Conservation (phyloP, 306 rosid species). For the Cicer judaicum region DNA sequence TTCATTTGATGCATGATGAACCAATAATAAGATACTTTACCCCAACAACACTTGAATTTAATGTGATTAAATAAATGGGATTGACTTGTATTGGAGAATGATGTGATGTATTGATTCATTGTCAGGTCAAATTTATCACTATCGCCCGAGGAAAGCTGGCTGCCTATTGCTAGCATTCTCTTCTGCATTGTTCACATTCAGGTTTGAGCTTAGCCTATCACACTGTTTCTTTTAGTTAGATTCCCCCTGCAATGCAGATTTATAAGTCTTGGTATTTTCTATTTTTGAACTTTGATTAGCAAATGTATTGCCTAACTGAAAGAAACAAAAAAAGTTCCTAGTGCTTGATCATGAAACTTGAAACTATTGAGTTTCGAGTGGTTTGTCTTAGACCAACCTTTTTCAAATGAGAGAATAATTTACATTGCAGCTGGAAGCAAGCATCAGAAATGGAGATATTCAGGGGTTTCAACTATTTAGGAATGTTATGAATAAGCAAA, state of each 20-base stretch:
- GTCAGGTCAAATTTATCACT: conserved; percentile 77
- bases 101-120: conserved; percentile 35
- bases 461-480: conserved; percentile 71
- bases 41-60: not conserved
- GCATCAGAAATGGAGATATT: conserved; percentile 87
- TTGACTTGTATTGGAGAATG: conserved; percentile 16
- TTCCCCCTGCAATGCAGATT: not conserved
- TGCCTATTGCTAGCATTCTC: conserved; percentile 86
- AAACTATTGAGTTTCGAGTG: conserved; percentile 1
- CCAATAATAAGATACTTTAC: not conserved
- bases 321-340: not conserved
- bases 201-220: conserved; percentile 52
- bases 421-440: conserved; percentile 72
- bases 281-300: conserved; percentile 21
- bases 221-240: not conserved
- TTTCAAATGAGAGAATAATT: not conserved
- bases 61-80: not conserved
- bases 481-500: conserved; percentile 48
- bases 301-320: not conserved
- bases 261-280: not conserved
- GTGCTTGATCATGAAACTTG: conserved; percentile 9
- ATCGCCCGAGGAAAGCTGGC: conserved; percentile 94
- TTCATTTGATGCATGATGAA: not conserved
- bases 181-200: conserved; percentile 86
- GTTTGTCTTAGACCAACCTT: conserved; percentile 23